A percentile compares a stretch with the other conserved stretches of the same genome.
Evolutionary conservation across 2,329 filamentous ascomycete species (phyloP).

Genomic region (Lasiodiplodia citricola): DNA sequence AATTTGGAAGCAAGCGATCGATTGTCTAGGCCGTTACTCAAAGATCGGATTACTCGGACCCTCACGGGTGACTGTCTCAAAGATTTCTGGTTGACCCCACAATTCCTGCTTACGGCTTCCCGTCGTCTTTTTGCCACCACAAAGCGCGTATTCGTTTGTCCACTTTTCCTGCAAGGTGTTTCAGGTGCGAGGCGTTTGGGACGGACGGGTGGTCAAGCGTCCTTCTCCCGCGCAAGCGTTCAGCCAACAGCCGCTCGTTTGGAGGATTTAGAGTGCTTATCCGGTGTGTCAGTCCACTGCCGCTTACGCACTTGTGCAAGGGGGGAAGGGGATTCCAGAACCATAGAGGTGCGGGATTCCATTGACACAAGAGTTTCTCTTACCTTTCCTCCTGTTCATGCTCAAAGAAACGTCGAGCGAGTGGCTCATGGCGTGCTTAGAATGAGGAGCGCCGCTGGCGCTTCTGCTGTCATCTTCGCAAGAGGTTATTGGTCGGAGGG

Average conservation of each 20-base stretch:
- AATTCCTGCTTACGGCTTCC: not conserved
- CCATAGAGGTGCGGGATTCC: not conserved
- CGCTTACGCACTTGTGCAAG: constrained; percentile 13
- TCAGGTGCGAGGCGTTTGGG: constrained; percentile 16
- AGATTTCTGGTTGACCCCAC: constrained; percentile 1
- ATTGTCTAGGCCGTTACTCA: not conserved
- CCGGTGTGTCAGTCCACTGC: not conserved
- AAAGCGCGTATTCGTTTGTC: not conserved
- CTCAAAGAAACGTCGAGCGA: not conserved
- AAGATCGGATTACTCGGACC: not conserved
- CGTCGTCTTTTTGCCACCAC: constrained; percentile 18
- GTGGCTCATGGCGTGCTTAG: not conserved
- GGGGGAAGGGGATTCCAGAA: not conserved
- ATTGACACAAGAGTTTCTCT: not conserved
- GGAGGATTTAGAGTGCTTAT: not conserved
- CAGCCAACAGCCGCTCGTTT: not conserved
- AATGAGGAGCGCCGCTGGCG: not conserved
- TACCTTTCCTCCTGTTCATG: not conserved
- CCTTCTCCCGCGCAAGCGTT: not conserved
- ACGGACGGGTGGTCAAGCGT: constrained; percentile 5
- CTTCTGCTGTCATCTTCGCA: constrained; percentile 1
- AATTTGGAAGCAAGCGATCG: not conserved
- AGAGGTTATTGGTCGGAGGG: constrained; percentile 2
- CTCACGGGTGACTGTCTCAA: constrained; percentile 9
- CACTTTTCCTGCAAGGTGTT: constrained; percentile 11